These are phyloP conservation scores for Termitomyces heimii DNA, from an alignment of 768 basidiomycete genomes.

Conservation along the genomic window DNA sequence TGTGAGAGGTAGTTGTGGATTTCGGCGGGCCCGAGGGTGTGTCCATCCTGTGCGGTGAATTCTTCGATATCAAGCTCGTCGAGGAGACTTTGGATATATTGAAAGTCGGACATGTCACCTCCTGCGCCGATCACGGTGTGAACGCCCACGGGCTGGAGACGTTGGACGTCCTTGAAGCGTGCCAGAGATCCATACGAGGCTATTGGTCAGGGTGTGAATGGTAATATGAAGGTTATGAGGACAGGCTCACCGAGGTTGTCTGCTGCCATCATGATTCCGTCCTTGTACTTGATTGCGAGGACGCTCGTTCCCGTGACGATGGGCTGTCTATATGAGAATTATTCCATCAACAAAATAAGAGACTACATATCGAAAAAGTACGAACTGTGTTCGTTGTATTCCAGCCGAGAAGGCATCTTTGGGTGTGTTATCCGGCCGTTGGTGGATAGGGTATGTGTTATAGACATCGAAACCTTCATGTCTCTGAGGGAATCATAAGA, in stretches of 20 bases:
- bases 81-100: slow-evolving; percentile 78
- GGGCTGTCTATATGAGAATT: slow-evolving; percentile 59
- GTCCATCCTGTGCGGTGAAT: slow-evolving; percentile 75
- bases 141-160: slow-evolving; percentile 78
- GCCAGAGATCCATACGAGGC: slow-evolving; percentile 97
- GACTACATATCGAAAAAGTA: neutral
- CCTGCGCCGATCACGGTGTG: slow-evolving; percentile 88
- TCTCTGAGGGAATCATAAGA: slow-evolving; percentile 34
- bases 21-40: slow-evolving; percentile 78
- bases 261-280: slow-evolving; percentile 97
- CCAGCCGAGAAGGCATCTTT: slow-evolving; percentile 58
- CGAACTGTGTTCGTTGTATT: slow-evolving; percentile 79
- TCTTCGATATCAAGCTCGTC: slow-evolving; percentile 78
- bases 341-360: neutral
- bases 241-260: slow-evolving; percentile 81
- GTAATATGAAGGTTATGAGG: neutral
- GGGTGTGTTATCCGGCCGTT: slow-evolving; percentile 41
- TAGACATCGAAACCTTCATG: slow-evolving; percentile 73
- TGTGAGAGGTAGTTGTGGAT: slow-evolving; percentile 91
- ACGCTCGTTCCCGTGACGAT: slow-evolving; percentile 98
- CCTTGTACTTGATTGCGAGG: slow-evolving; percentile 90
- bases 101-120: slow-evolving; percentile 98
- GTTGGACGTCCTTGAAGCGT: slow-evolving; percentile 90
- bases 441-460: slow-evolving; percentile 71
- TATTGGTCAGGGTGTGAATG: slow-evolving; percentile 19